Evolutionary conservation across 768 basidiomycete genomes (phyloP).

Genomic region (Dendrothele bispora): DNA sequence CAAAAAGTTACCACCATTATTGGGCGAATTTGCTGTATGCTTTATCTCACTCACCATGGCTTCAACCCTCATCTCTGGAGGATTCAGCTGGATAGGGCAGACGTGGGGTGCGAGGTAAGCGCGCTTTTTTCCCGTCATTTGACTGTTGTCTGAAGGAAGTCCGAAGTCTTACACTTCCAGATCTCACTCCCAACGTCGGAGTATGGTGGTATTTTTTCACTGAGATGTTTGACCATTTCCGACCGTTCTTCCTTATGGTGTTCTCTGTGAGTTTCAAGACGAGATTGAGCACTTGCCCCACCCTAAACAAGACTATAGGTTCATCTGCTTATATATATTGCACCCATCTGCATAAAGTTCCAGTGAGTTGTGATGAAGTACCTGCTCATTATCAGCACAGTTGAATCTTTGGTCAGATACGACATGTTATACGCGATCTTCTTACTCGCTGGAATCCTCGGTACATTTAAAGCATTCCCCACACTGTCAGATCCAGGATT

Average conservation of each 20-base stretch:
- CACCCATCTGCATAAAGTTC: constrained; percentile 87
- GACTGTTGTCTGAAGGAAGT: constrained; percentile 6
- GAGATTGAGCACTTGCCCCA: neutral
- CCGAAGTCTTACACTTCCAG: constrained; percentile 74
- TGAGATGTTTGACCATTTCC: constrained; percentile 98
- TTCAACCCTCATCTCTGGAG: constrained; percentile 59
- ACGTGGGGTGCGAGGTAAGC: constrained; percentile 89
- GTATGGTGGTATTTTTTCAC: constrained; percentile 99
- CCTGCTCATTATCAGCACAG: constrained; percentile 1
- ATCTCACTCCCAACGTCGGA: constrained; percentile 91
- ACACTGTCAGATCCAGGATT: constrained; percentile 87
- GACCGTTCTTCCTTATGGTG: constrained; percentile 92
- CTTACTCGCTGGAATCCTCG: constrained; percentile 73
- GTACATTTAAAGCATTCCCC: constrained; percentile 90
- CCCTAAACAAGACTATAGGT: constrained; percentile 43
- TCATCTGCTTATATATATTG: constrained; percentile 80
- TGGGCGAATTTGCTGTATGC: constrained; percentile 54
- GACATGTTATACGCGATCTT: constrained; percentile 83
- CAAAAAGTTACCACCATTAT: constrained; percentile 31
- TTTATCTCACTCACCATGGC: constrained; percentile 44
- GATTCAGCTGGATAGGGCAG: constrained; percentile 66
- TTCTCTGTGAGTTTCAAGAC: constrained; percentile 69
- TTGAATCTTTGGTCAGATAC: constrained; percentile 45
- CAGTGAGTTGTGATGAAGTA: constrained; percentile 45
- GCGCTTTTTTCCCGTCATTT: constrained; percentile 8